Conservation (phyloP, 1,284 basidiomycete genomes). For the Rhodotorula sp. region DNA sequence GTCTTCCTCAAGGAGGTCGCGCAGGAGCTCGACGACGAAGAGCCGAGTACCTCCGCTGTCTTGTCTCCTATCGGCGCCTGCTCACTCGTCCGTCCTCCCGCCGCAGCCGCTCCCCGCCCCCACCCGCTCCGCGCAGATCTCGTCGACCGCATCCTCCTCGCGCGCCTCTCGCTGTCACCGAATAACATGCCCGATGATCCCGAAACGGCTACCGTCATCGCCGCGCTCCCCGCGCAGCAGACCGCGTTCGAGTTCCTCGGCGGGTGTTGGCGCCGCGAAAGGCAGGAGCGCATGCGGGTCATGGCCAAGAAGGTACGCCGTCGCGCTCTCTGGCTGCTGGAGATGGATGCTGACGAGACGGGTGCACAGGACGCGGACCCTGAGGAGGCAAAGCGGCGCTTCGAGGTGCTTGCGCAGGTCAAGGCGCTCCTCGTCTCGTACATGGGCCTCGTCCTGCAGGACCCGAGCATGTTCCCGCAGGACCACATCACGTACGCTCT, state of each 20-base stretch:
- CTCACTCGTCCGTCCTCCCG: constrained; percentile 35
- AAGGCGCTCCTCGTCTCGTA: constrained; percentile 85
- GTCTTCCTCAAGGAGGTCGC: constrained; percentile 82
- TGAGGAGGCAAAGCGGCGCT: constrained; percentile 53
- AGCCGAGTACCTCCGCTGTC: constrained; percentile 54
- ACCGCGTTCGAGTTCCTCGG: constrained; percentile 90
- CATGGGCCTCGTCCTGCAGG: constrained; percentile 83
- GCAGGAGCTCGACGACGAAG: constrained; percentile 70
- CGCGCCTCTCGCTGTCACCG: constrained; percentile 75
- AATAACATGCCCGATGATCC: constrained; percentile 74
- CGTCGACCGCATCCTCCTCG: constrained; percentile 78
- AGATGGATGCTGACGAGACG: neutral
- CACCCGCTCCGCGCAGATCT: constrained; percentile 56
- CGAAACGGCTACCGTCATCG: constrained; percentile 74
- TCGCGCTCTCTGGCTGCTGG: neutral
- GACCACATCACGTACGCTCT: constrained; percentile 65
- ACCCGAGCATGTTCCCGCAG: constrained; percentile 89
- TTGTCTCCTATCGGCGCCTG: constrained; percentile 12
- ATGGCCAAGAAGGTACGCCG: constrained; percentile 62
- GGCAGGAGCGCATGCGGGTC: constrained; percentile 57
- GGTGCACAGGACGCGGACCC: constrained; percentile 15
- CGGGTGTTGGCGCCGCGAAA: constrained; percentile 84
- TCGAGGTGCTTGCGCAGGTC: constrained; percentile 67
- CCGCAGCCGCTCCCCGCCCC: constrained; percentile 23
- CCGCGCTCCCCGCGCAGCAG: constrained; percentile 73